These are phyloP conservation scores for Oryza glaberrima DNA, from an alignment of 176 grass and related monocot genomes.

Conservation along the genomic window DNA sequence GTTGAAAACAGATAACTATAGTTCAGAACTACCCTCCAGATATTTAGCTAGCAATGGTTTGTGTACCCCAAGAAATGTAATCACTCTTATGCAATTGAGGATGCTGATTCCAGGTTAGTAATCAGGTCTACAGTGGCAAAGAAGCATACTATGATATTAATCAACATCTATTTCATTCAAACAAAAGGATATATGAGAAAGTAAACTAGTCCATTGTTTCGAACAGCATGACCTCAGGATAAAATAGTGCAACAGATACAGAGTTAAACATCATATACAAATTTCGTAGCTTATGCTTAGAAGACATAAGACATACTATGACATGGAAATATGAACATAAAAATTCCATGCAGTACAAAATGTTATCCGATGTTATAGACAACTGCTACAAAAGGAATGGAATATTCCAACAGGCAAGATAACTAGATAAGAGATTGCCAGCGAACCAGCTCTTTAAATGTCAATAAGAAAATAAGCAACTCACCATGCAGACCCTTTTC, in stretches of 20 bases:
- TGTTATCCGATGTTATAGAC: background rate
- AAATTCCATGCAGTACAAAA: background rate
- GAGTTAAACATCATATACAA: background rate
- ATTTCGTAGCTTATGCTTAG: background rate
- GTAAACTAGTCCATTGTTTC: background rate
- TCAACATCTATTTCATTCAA: background rate
- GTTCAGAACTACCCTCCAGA: background rate
- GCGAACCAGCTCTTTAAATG: slow-evolving; percentile 11
- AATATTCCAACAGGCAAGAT: slow-evolving; percentile 9
- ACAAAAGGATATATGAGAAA: background rate
- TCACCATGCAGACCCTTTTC: slow-evolving; percentile 78
- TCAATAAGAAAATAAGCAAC: slow-evolving; percentile 28
- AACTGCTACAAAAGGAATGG: background rate
- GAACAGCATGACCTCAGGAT: background rate
- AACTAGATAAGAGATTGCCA: slow-evolving; percentile 18
- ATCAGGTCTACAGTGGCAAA: background rate
- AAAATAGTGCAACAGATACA: background rate
- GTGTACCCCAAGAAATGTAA: slow-evolving; percentile 14
- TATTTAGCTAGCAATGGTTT: background rate
- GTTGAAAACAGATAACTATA: slow-evolving; percentile 1
- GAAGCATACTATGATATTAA: background rate
- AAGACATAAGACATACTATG: background rate
- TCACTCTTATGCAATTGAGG: background rate
- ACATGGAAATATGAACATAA: slow-evolving; percentile 23
- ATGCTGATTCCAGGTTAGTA: background rate